phyloP scores from a whole-genome alignment of 768 basidiomycete species.

The Dioszegia crocea region DNA sequence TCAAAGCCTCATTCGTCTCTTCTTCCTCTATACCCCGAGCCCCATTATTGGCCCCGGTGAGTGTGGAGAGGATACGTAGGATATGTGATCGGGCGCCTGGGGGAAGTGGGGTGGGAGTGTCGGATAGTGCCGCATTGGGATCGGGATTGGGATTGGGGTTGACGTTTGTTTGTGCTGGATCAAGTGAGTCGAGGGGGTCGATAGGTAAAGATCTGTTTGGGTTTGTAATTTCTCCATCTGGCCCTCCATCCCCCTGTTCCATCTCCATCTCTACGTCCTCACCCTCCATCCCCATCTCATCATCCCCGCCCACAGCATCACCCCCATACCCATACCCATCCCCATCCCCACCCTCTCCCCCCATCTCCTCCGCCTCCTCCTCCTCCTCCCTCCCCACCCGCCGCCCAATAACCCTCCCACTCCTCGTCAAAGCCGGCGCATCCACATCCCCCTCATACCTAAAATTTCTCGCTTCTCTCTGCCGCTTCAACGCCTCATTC shows the following conservation, averaged over 20 bases:
- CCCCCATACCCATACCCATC: slow-evolving; percentile 9
- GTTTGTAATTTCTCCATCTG: too few species aligned
- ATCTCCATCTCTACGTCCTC: too few species aligned
- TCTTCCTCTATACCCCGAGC: slow-evolving; percentile 33
- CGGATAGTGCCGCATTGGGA: too few species aligned
- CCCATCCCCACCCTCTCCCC: slow-evolving; percentile 47
- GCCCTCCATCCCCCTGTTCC: too few species aligned
- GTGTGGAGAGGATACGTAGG: slow-evolving; percentile 15
- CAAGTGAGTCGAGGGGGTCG: too few species aligned
- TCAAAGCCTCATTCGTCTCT: slow-evolving; percentile 52
- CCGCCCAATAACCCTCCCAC: slow-evolving; percentile 34
- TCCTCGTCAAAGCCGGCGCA: slow-evolving; percentile 41
- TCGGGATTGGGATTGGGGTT: too few species aligned
- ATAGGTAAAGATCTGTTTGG: background rate
- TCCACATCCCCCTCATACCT: slow-evolving; percentile 43
- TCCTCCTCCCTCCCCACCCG: slow-evolving; percentile 7
- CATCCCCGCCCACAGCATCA: background rate
- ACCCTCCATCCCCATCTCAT: background rate
- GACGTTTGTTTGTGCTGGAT: too few species aligned
- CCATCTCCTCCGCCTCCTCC: slow-evolving; percentile 17
- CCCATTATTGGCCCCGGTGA: slow-evolving; percentile 8
- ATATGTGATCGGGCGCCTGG: slow-evolving; percentile 16
- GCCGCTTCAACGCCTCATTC: slow-evolving; percentile 38
- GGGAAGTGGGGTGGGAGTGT: slow-evolving; percentile 6
- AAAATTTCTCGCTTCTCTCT: slow-evolving; percentile 48